Evolutionary conservation across 208 protist species (phyloP).

Genomic region (Crithidia brevicula): DNA sequence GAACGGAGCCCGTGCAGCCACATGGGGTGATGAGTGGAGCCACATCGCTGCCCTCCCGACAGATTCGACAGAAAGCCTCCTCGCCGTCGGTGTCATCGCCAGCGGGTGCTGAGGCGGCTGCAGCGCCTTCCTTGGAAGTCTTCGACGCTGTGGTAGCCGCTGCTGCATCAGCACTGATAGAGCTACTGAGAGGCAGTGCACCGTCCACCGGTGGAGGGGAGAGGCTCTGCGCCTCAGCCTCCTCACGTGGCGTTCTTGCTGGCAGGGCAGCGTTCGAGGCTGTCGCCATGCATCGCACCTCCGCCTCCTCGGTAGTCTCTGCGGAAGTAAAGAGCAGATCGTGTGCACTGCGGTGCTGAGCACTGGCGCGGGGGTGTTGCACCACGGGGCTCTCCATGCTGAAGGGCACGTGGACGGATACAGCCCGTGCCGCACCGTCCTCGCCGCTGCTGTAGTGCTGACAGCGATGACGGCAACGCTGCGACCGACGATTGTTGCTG

Average conservation of each 20-base stretch:
- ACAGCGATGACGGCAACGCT: not conserved
- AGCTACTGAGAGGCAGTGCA: not conserved
- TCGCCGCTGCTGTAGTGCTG: no score
- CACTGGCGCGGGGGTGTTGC: not conserved
- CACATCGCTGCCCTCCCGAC: constrained; percentile 53
- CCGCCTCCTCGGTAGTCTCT: not conserved
- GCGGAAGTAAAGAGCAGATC: constrained; percentile 20
- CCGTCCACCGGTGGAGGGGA: not conserved
- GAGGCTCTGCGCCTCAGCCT: not conserved
- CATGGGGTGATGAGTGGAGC: constrained; percentile 77
- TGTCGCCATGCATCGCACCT: not conserved
- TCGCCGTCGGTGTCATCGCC: constrained; percentile 55
- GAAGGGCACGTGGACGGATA: constrained; percentile 25
- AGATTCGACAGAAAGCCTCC: constrained; percentile 82
- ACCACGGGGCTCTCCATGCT: constrained; percentile 11
- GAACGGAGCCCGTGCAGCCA: constrained; percentile 72
- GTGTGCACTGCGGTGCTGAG: not conserved
- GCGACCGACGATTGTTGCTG: not conserved
- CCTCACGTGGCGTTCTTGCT: constrained; percentile 10
- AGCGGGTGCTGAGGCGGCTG: not conserved
- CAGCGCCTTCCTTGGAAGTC: not conserved
- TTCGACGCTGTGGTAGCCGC: no score
- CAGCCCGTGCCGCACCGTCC: constrained; percentile 1
- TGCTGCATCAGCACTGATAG: no score
- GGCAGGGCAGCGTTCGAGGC: not conserved